A percentile compares a stretch with the other conserved stretches of the same genome.
phyloP scores from a whole-genome alignment of 495 filamentous ascomycete genomes.

The Podospora tetraspora region DNA sequence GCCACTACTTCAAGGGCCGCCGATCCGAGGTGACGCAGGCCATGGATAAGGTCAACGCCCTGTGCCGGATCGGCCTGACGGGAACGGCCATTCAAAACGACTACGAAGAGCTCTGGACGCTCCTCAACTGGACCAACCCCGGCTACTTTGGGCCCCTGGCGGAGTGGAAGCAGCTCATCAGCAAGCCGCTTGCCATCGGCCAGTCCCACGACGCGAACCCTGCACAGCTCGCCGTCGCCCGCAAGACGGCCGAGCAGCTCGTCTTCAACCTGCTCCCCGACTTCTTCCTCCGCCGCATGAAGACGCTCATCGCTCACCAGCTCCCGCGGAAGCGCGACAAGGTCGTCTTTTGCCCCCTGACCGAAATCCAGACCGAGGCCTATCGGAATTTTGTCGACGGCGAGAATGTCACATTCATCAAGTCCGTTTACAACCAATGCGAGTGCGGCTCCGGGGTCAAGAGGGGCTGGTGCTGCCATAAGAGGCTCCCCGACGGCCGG shows the following conservation, averaged over 20 bases:
- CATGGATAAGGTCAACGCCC: constrained; percentile 87
- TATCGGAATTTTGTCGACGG: constrained; percentile 78
- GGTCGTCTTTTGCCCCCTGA: constrained; percentile 92
- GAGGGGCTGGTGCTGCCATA: constrained; percentile 77
- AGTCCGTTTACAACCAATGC: constrained; percentile 59
- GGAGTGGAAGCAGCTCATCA: constrained; percentile 74
- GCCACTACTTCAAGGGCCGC: constrained; percentile 83
- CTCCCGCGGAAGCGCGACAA: constrained; percentile 93
- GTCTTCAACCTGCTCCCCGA: constrained; percentile 83
- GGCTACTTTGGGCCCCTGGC: constrained; percentile 73
- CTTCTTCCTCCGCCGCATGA: constrained; percentile 92
- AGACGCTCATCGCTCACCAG: constrained; percentile 85
- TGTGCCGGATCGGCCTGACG: constrained; percentile 89
- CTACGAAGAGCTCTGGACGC: constrained; percentile 94
- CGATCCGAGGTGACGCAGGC: constrained; percentile 71
- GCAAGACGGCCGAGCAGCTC: constrained; percentile 78
- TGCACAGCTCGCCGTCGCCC: constrained; percentile 70
- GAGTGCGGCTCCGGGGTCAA: constrained; percentile 65
- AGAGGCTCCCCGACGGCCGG: constrained; percentile 49
- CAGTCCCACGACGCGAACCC: constrained; percentile 89
- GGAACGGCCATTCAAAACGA: constrained; percentile 98
- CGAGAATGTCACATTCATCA: constrained; percentile 65
- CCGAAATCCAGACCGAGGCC: constrained; percentile 72
- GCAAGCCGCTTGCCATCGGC: constrained; percentile 73
- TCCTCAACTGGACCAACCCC: constrained; percentile 95